A percentile compares a stretch with the other conserved stretches of the same genome.
Evolutionary conservation across 176 grass and related monocot species (phyloP).

Genomic region (Aegilops speltoides): DNA sequence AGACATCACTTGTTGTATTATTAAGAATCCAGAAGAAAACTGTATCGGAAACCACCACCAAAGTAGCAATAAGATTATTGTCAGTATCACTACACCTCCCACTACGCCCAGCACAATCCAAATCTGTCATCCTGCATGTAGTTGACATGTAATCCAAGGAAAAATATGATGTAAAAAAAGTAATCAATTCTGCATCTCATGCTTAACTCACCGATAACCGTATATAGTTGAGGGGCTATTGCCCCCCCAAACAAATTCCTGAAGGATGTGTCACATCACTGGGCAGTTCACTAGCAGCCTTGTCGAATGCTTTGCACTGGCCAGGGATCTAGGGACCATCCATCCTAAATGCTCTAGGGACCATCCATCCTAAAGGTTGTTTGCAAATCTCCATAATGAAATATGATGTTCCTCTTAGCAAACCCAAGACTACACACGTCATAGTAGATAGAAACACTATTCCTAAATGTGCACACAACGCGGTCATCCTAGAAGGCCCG

Average conservation of each 20-base stretch:
- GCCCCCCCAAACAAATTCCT: background rate
- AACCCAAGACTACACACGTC: background rate
- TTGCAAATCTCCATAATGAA: background rate
- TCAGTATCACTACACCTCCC: background rate
- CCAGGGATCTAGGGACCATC: background rate
- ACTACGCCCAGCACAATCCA: background rate
- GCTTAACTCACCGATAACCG: background rate
- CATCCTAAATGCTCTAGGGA: no score
- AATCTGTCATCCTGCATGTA: background rate
- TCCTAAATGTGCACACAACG: background rate
- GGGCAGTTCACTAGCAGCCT: background rate
- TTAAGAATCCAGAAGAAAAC: no score
- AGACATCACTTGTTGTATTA: no score
- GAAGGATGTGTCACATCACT: background rate
- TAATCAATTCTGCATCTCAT: no score
- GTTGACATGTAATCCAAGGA: background rate
- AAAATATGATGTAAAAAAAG: background rate
- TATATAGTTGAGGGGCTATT: no score
- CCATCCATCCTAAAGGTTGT: background rate
- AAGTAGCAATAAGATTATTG: no score
- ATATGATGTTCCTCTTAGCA: background rate
- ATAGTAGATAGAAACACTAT: background rate
- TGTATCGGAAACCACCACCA: no score
- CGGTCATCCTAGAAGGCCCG: background rate
- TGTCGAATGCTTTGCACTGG: background rate